Percentiles rank a stretch among this genome's conserved stretches.
These are phyloP conservation scores for Macrophomina tecta DNA, from an alignment of 2,329 filamentous ascomycete species.

Conservation along the genomic window DNA sequence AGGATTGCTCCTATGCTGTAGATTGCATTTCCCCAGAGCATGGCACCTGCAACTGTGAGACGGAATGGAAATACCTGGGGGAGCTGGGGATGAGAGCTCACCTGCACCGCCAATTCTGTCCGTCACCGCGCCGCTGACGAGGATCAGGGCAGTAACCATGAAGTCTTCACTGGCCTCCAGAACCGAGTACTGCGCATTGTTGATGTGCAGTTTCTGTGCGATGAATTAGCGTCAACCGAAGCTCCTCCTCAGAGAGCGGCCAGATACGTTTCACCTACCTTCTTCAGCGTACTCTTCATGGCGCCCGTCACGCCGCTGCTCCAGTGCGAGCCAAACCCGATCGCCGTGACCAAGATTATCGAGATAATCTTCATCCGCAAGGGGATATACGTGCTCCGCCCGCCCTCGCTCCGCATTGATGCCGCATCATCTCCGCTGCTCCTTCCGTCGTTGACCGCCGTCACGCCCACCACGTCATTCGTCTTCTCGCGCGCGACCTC, in stretches of 20 bases:
- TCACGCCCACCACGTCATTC: constrained; percentile 1
- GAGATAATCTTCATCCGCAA: constrained; percentile 36
- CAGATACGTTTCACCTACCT: constrained; percentile 38
- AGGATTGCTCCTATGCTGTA: constrained; percentile 65
- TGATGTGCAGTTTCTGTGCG: constrained; percentile 57
- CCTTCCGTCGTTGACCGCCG: background rate
- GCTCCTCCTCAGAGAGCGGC: background rate
- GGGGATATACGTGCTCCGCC: constrained; percentile 13
- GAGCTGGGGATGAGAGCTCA: background rate
- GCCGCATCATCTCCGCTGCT: background rate
- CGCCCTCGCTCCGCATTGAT: constrained; percentile 12
- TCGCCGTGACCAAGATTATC: constrained; percentile 58
- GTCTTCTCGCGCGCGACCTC: background rate
- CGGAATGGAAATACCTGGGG: background rate
- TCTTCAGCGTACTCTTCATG: constrained; percentile 67
- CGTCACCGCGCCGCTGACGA: constrained; percentile 62
- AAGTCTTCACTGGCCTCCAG: constrained; percentile 68
- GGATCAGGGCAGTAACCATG: constrained; percentile 63
- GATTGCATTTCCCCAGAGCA: constrained; percentile 67
- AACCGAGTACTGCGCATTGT: constrained; percentile 65
- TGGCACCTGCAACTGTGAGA: constrained; percentile 47
- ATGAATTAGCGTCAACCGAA: background rate
- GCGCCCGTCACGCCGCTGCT: constrained; percentile 66
- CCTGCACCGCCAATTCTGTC: constrained; percentile 64
- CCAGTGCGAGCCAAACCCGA: constrained; percentile 67